Percentiles rank a stretch among this genome's conserved stretches.
Evolutionary conservation across 371 early-diverging fungal genomes (phyloP).

Genomic region (Encephalitozoon romaleae): DNA sequence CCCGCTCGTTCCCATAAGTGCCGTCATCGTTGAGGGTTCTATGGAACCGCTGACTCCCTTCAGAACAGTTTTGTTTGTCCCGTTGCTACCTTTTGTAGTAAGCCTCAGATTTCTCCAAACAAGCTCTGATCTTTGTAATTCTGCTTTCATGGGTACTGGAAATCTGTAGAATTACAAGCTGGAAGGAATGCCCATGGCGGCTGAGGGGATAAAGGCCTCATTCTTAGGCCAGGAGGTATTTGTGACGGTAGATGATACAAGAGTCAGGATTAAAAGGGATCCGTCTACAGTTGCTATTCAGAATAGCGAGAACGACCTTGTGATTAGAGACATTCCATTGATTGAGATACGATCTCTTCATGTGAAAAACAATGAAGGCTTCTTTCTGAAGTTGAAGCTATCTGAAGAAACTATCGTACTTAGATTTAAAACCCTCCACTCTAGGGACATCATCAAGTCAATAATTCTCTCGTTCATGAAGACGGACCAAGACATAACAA

Average conservation of each 20-base stretch:
- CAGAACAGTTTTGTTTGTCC: constrained; percentile 8
- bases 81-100: neutral
- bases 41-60: constrained; percentile 64
- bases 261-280: neutral
- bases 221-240: constrained; percentile 15
- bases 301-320: neutral
- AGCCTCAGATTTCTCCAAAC: constrained; percentile 31
- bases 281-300: no score
- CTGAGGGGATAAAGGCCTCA: constrained; percentile 9
- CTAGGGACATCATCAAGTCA: constrained; percentile 16
- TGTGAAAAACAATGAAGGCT: constrained; percentile 6
- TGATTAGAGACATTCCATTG: neutral
- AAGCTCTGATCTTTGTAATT: constrained; percentile 16
- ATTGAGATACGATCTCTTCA: constrained; percentile 9
- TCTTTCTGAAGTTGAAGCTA: constrained; percentile 4
- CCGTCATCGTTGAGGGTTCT: constrained; percentile 65
- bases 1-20: constrained; percentile 70
- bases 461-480: constrained; percentile 10
- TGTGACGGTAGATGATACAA: constrained; percentile 11
- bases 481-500: neutral
- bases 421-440: neutral
- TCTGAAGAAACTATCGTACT: neutral
- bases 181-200: neutral
- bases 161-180: neutral
- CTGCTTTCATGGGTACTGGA: neutral